phyloP scores from a whole-genome alignment of 1,139 yeast species.

The Pneumocystis murina region DNA sequence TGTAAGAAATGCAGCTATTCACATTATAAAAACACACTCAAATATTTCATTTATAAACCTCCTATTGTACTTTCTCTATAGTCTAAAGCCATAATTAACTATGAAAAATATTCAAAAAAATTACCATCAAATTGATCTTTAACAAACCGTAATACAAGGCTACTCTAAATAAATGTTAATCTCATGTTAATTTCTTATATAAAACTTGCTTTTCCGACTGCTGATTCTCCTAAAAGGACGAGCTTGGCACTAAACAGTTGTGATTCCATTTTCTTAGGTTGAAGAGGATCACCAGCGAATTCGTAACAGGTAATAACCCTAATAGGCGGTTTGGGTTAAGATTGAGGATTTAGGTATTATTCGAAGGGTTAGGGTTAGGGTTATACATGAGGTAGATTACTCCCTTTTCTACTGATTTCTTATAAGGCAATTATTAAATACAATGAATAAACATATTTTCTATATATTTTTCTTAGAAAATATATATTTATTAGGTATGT shows the following conservation, averaged over 20 bases:
- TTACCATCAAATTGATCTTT: constrained; percentile 70
- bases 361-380: no score
- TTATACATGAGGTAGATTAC: no score
- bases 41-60: not conserved
- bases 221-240: constrained; percentile 55
- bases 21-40: constrained; percentile 22
- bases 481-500: no score
- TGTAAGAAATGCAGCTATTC: constrained; percentile 81
- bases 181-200: not conserved
- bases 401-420: no score
- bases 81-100: not conserved
- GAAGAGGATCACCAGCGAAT: not conserved
- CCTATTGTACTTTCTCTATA: constrained; percentile 8
- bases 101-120: not conserved
- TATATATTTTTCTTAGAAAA: no score
- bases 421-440: no score
- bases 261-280: not conserved
- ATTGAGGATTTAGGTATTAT: no score
- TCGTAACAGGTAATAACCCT: no score
- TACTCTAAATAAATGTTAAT: constrained; percentile 23
- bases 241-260: constrained; percentile 1
- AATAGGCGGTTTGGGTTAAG: no score
- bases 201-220: constrained; percentile 65
- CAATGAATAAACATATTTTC: no score
- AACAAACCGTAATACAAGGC: constrained; percentile 84